phyloP scores from a whole-genome alignment of 805 yeast species.

The Komagataella phaffii region DNA sequence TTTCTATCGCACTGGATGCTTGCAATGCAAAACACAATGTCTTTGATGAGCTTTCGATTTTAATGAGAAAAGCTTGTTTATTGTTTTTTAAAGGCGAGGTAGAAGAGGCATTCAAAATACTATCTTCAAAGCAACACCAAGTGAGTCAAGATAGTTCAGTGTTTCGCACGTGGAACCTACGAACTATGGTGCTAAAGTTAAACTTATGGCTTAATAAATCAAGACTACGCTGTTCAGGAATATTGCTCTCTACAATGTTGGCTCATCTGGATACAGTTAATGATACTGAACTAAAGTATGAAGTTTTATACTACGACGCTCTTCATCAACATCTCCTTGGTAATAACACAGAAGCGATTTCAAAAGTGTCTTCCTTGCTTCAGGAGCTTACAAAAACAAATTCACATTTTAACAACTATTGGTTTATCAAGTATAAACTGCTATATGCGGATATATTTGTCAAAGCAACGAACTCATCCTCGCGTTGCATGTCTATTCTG shows the following conservation, averaged over 20 bases:
- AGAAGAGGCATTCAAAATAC: constrained; percentile 21
- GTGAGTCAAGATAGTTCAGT: constrained; percentile 22
- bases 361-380: constrained; percentile 10
- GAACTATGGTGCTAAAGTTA: constrained; percentile 25
- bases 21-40: constrained; percentile 20
- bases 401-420: constrained; percentile 21
- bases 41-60: constrained; percentile 24
- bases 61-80: constrained; percentile 24
- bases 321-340: constrained; percentile 9
- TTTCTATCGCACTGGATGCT: constrained; percentile 29
- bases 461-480: constrained; percentile 14
- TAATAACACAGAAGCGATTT: constrained; percentile 10
- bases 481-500: constrained; percentile 30
- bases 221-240: constrained; percentile 19
- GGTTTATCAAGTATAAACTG: constrained; percentile 32
- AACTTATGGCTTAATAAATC: constrained; percentile 25
- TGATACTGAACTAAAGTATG: constrained; percentile 16
- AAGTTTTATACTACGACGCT: constrained; percentile 14
- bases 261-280: constrained; percentile 18
- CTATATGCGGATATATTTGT: constrained; percentile 31
- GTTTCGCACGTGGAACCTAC: constrained; percentile 24
- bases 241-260: constrained; percentile 18
- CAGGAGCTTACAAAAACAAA: constrained; percentile 10
- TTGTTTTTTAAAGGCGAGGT: constrained; percentile 24
- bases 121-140: constrained; percentile 18